These are phyloP conservation scores for Calonectria honghensis DNA, from an alignment of 2,329 filamentous ascomycete genomes.

Conservation along the genomic window DNA sequence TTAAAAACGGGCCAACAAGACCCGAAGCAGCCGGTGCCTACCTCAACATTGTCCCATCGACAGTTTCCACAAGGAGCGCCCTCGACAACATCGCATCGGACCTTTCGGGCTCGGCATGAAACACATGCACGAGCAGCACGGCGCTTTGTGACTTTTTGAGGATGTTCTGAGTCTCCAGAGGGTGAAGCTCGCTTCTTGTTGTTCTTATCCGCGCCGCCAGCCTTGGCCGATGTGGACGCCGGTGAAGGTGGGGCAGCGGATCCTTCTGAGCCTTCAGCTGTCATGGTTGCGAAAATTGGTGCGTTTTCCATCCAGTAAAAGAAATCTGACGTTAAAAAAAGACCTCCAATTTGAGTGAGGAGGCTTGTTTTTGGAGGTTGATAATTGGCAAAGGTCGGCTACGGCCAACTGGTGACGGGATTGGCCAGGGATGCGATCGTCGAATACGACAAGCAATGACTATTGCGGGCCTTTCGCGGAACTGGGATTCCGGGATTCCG, in stretches of 20 bases:
- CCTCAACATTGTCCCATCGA: slow-evolving; percentile 84
- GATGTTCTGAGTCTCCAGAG: slow-evolving; percentile 55
- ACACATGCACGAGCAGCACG: slow-evolving; percentile 94
- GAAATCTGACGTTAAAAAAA: slow-evolving; percentile 12
- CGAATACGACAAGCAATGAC: slow-evolving; percentile 23
- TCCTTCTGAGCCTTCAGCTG: slow-evolving; percentile 51
- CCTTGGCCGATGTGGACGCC: slow-evolving; percentile 54
- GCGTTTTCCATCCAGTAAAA: not conserved
- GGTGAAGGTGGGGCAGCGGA: slow-evolving; percentile 56
- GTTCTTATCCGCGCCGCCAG: slow-evolving; percentile 53
- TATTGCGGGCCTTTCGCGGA: slow-evolving; percentile 34
- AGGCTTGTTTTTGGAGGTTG: not conserved
- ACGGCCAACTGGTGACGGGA: not conserved
- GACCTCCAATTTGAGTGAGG: not conserved
- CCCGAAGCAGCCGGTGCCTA: slow-evolving; percentile 50
- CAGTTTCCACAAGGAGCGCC: slow-evolving; percentile 92
- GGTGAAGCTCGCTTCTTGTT: slow-evolving; percentile 60
- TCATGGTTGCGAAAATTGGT: slow-evolving; percentile 45
- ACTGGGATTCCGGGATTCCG: slow-evolving; percentile 31
- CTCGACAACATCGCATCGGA: slow-evolving; percentile 95
- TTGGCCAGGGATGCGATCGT: slow-evolving; percentile 33
- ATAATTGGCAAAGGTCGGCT: slow-evolving; percentile 8
- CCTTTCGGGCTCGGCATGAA: slow-evolving; percentile 91
- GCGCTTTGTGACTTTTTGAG: slow-evolving; percentile 79
- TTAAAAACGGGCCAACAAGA: slow-evolving; percentile 38